Conservation (phyloP, 139 green algal species). For the Trebouxia sp. region DNA sequence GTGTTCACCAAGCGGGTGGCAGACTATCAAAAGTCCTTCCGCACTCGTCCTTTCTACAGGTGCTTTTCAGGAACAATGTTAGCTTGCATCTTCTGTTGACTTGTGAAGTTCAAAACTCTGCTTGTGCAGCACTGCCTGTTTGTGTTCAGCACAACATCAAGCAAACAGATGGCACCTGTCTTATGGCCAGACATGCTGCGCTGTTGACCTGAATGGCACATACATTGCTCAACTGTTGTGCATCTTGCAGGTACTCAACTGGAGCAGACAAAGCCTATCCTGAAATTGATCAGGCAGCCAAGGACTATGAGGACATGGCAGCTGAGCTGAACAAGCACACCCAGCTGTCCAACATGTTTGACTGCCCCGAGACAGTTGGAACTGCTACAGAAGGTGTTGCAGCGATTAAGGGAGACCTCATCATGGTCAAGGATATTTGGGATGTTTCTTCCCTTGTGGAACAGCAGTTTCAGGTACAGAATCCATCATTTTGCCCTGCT, state of each 20-base stretch:
- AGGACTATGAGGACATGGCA: constrained; percentile 40
- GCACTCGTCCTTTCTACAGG: constrained; percentile 63
- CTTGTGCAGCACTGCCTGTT: no score
- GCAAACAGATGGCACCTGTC: no score
- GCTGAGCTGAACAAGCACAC: constrained; percentile 59
- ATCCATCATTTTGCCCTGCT: no score
- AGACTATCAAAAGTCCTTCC: constrained; percentile 62
- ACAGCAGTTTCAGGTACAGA: constrained; percentile 65
- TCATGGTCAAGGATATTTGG: constrained; percentile 83
- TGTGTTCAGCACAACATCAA: no score
- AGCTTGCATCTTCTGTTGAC: no score
- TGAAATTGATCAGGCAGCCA: constrained; percentile 57
- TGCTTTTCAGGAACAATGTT: no score
- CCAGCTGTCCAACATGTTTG: constrained; percentile 84
- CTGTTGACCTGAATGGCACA: no score
- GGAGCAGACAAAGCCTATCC: constrained; percentile 62
- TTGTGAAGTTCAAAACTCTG: no score
- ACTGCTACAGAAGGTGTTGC: constrained; percentile 35
- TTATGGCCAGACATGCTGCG: no score
- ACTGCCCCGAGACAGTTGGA: constrained; percentile 65
- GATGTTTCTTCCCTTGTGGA: constrained; percentile 71
- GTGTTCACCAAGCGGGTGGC: constrained; percentile 46
- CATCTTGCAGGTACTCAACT: constrained; percentile 64
- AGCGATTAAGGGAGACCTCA: constrained; percentile 61
- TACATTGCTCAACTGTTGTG: no score